These are phyloP conservation scores for Amphicarpaea edgeworthii DNA, from an alignment of 306 rosid species.

Conservation along the genomic window DNA sequence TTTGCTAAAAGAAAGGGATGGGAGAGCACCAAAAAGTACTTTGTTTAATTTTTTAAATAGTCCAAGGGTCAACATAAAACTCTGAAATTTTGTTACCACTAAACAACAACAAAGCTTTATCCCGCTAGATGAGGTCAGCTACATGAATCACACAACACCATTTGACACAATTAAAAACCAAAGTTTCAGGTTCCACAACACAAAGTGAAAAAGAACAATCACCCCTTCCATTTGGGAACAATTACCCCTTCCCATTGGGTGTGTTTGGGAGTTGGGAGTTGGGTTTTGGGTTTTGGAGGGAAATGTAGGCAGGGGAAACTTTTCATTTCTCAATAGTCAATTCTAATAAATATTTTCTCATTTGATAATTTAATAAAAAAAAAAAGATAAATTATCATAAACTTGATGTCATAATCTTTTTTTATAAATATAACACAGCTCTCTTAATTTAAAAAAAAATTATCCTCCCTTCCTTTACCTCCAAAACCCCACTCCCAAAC, in stretches of 20 bases:
- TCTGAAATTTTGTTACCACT: background rate
- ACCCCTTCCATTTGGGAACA: background rate
- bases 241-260: background rate
- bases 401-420: too few relatives aligned
- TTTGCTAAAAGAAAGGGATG: background rate
- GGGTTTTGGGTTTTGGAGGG: background rate
- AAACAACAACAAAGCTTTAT: conserved; percentile 3
- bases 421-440: too few relatives aligned
- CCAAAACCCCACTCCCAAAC: too few relatives aligned
- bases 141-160: too few relatives aligned
- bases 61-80: background rate
- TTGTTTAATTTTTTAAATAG: background rate
- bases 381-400: too few relatives aligned
- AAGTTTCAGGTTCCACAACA: background rate
- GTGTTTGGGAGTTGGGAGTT: background rate
- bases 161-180: too few relatives aligned
- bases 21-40: background rate
- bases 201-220: background rate
- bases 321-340: background rate
- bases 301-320: background rate
- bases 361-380: too few relatives aligned
- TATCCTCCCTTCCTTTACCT: too few relatives aligned
- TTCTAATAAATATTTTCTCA: too few relatives aligned
- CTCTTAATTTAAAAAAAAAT: too few relatives aligned
- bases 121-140: too few relatives aligned